Conservation (phyloP, 768 basidiomycete species). For the Phaeotremella skinneri region DNA sequence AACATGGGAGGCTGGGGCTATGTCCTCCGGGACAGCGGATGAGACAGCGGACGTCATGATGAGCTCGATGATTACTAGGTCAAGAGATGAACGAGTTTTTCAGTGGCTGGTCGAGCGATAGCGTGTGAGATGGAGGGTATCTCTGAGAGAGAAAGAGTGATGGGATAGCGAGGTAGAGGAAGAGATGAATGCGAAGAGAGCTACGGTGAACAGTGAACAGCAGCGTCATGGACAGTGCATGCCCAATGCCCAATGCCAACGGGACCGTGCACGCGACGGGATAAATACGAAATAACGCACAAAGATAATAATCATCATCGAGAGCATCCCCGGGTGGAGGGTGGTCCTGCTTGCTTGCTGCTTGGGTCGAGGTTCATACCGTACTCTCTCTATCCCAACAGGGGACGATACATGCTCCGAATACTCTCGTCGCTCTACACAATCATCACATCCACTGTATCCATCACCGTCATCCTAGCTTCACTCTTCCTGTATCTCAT, state of each 20-base stretch:
- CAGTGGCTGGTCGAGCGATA: neutral
- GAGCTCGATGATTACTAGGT: neutral
- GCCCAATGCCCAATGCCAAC: neutral
- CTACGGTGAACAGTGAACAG: no score
- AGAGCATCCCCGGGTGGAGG: neutral
- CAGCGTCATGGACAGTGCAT: neutral
- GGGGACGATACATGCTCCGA: no score
- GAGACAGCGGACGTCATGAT: conserved; percentile 26
- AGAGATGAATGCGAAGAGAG: no score
- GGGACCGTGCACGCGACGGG: conserved; percentile 8
- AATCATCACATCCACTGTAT: neutral
- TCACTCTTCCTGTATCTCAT: no score
- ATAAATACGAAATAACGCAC: neutral
- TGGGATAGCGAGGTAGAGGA: no score
- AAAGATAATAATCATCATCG: neutral
- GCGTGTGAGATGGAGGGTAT: no score
- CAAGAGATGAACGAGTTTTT: neutral
- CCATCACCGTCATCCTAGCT: neutral
- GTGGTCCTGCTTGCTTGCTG: neutral
- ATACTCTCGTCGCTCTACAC: no score
- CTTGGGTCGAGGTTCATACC: neutral
- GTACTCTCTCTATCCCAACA: neutral
- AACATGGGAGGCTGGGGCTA: conserved; percentile 87
- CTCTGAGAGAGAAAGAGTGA: no score
- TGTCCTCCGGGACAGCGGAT: conserved; percentile 59